Evolutionary conservation across 2,329 filamentous ascomycete species (phyloP).

Genomic region (Pseudogymnoascus sp.): DNA sequence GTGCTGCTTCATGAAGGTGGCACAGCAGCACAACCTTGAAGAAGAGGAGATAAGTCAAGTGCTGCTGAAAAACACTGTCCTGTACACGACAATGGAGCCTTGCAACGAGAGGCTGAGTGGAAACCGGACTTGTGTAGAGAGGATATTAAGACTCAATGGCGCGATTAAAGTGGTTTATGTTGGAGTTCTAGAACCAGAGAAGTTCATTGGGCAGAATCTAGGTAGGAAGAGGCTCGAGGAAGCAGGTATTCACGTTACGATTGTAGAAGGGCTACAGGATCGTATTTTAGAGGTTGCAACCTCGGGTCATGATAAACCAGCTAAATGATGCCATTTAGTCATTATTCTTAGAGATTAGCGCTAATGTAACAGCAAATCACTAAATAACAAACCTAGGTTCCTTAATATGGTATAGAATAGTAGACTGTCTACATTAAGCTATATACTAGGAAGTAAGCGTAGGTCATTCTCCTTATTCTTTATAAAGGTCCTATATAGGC

Average conservation of each 20-base stretch:
- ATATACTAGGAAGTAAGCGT: neutral
- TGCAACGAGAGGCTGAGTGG: slow-evolving; percentile 68
- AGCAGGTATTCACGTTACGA: slow-evolving; percentile 65
- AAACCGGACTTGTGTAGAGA: slow-evolving; percentile 68
- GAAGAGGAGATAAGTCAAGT: slow-evolving; percentile 48
- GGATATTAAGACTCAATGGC: slow-evolving; percentile 54
- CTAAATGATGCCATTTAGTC: slow-evolving; percentile 10
- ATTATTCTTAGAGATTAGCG: neutral
- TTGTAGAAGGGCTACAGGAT: slow-evolving; percentile 66
- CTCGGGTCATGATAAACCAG: slow-evolving; percentile 58
- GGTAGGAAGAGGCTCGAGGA: slow-evolving; percentile 63
- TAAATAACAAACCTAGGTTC: slow-evolving; percentile 11
- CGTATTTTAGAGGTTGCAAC: slow-evolving; percentile 78
- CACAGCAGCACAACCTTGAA: slow-evolving; percentile 38
- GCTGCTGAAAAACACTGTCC: slow-evolving; percentile 45
- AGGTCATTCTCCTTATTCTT: neutral
- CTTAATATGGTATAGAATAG: neutral
- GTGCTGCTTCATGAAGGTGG: slow-evolving; percentile 74
- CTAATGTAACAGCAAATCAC: slow-evolving; percentile 10
- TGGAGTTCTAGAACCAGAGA: slow-evolving; percentile 82
- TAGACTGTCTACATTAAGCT: neutral
- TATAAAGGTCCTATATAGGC: neutral
- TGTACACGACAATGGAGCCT: slow-evolving; percentile 93
- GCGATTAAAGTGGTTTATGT: slow-evolving; percentile 71
- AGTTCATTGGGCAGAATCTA: slow-evolving; percentile 76